These are phyloP conservation scores for Phytophthora boehmeriae DNA, from an alignment of 352 stramenopile genomes.

Conservation along the genomic window DNA sequence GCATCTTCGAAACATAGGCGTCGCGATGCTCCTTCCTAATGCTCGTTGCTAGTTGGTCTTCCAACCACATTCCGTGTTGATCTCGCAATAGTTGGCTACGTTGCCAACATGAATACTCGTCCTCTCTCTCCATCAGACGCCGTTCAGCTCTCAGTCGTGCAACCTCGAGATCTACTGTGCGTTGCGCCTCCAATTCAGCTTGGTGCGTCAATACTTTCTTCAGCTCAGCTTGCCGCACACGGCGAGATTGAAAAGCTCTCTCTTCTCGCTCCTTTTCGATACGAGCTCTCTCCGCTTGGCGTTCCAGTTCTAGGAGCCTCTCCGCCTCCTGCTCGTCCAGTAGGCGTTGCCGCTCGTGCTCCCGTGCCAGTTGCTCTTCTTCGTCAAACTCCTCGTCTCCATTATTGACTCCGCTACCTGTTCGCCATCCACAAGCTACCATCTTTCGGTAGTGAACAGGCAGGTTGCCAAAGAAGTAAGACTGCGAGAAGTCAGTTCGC, in stretches of 20 bases:
- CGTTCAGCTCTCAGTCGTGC: slow-evolving; percentile 27
- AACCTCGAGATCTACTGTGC: slow-evolving; percentile 41
- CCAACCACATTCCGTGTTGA: slow-evolving; percentile 43
- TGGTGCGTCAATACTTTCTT: slow-evolving; percentile 64
- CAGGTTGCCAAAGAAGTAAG: slow-evolving; percentile 78
- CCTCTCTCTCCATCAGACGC: slow-evolving; percentile 44
- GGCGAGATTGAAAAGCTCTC: slow-evolving; percentile 53
- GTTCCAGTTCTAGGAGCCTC: slow-evolving; percentile 56
- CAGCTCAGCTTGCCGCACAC: slow-evolving; percentile 57
- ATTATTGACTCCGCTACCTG: slow-evolving; percentile 70
- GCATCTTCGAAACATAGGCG: slow-evolving; percentile 34
- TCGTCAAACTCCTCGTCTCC: slow-evolving; percentile 79
- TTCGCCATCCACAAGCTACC: slow-evolving; percentile 49
- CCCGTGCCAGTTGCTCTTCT: slow-evolving; percentile 62
- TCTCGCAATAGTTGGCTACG: slow-evolving; percentile 39
- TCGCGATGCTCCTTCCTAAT: slow-evolving; percentile 36
- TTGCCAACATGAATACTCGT: slow-evolving; percentile 35
- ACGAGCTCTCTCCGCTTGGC: slow-evolving; percentile 49
- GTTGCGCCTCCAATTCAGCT: slow-evolving; percentile 54
- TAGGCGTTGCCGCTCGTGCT: slow-evolving; percentile 60
- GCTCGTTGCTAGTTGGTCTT: slow-evolving; percentile 42
- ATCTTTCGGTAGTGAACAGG: slow-evolving; percentile 49
- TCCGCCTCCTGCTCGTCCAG: slow-evolving; percentile 69
- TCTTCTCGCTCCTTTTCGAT: slow-evolving; percentile 74
- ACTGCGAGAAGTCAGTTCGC: slow-evolving; percentile 68